These are phyloP conservation scores for Trichoderma aggressivum DNA, from an alignment of 2,329 filamentous ascomycete species.

Conservation along the genomic window DNA sequence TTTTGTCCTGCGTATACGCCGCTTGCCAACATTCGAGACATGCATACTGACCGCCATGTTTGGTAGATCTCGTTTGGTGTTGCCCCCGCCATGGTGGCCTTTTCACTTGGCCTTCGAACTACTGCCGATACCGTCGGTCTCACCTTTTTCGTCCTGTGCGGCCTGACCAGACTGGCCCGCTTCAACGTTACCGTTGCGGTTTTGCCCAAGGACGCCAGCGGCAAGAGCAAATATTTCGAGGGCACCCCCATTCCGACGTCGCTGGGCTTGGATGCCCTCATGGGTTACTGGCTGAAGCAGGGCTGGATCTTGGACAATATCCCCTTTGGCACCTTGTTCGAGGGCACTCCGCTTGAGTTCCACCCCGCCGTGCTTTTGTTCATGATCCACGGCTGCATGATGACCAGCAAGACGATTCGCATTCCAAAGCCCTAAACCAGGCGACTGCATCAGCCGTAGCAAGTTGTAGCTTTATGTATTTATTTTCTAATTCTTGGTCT, in stretches of 20 bases:
- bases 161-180: constrained; percentile 85
- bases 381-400: constrained; percentile 82
- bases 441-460: not conserved
- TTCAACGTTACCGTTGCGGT: constrained; percentile 95
- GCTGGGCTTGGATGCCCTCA: constrained; percentile 72
- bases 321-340: constrained; percentile 68
- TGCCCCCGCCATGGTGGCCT: constrained; percentile 80
- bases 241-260: constrained; percentile 94
- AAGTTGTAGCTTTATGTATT: not conserved
- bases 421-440: constrained; percentile 74
- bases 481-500: not conserved
- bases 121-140: constrained; percentile 75
- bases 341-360: constrained; percentile 70
- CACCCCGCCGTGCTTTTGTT: constrained; percentile 82
- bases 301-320: constrained; percentile 76
- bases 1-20: not conserved
- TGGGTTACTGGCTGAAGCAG: constrained; percentile 84
- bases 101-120: constrained; percentile 84
- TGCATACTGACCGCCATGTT: constrained; percentile 3
- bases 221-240: constrained; percentile 95
- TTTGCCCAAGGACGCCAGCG: constrained; percentile 85
- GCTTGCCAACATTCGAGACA: not conserved
- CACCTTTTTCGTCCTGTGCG: constrained; percentile 89
- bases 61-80: constrained; percentile 89
- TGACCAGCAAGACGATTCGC: constrained; percentile 93